These are phyloP conservation scores for Sarcodon aspratus DNA, from an alignment of 768 basidiomycete genomes.

Conservation along the genomic window DNA sequence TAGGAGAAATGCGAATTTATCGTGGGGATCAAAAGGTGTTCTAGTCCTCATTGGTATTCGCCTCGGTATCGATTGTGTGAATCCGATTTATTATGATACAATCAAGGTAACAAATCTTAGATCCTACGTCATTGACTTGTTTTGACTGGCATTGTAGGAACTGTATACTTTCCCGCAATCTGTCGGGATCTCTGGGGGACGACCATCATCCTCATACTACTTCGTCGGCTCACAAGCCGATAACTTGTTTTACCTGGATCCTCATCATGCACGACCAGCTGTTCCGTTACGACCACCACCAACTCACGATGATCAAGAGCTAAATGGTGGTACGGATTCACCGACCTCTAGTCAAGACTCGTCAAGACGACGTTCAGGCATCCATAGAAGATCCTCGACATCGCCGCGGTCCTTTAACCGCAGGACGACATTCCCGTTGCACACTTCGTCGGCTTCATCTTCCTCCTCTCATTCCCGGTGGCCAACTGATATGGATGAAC, in stretches of 20 bases:
- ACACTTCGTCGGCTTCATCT: slow-evolving; percentile 10
- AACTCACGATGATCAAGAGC: slow-evolving; percentile 1
- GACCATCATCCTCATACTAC: slow-evolving; percentile 96
- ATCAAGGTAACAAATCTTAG: slow-evolving; percentile 42
- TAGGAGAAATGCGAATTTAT: slow-evolving; percentile 11
- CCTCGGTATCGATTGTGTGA: slow-evolving; percentile 86
- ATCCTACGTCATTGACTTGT: background rate
- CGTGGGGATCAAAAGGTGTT: slow-evolving; percentile 80
- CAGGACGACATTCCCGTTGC: slow-evolving; percentile 19
- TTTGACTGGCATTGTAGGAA: slow-evolving; percentile 30
- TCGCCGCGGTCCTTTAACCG: slow-evolving; percentile 12
- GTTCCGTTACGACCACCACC: slow-evolving; percentile 55
- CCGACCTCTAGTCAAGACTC: slow-evolving; percentile 1
- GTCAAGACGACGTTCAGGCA: slow-evolving; percentile 11
- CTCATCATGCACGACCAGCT: slow-evolving; percentile 68
- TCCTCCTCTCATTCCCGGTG: slow-evolving; percentile 18
- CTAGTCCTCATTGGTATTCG: slow-evolving; percentile 80
- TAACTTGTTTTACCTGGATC: slow-evolving; percentile 75
- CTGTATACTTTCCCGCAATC: slow-evolving; percentile 92
- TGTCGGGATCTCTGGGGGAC: slow-evolving; percentile 92
- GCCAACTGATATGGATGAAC: slow-evolving; percentile 26
- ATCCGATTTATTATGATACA: slow-evolving; percentile 88
- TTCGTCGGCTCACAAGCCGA: slow-evolving; percentile 91
- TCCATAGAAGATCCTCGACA: slow-evolving; percentile 15
- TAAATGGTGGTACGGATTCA: slow-evolving; percentile 1